A percentile compares a stretch with the other conserved stretches of the same genome.
Conservation (phyloP, 1,284 basidiomycete genomes). For the Cryptococcus hybrid region DNA sequence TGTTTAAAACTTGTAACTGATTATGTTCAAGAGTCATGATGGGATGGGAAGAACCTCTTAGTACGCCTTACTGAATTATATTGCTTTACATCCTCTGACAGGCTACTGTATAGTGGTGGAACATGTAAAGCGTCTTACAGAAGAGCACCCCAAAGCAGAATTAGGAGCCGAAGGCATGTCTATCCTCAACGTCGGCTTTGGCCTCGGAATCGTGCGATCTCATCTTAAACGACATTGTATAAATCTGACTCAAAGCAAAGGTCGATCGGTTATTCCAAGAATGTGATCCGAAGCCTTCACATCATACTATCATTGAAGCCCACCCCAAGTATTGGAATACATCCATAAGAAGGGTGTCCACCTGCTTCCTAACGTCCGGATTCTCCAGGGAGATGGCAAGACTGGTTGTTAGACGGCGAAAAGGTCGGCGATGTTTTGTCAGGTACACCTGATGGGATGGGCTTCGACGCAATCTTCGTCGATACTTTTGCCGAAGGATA, state of each 20-base stretch:
- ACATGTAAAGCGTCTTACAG: conserved; percentile 57
- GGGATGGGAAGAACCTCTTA: conserved; percentile 87
- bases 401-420: conserved; percentile 59
- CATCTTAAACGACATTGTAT: not conserved
- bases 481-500: conserved; percentile 95
- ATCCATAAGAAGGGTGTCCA: conserved; percentile 77
- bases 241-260: conserved; percentile 50
- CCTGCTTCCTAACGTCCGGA: conserved; percentile 68
- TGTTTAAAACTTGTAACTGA: not conserved
- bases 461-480: conserved; percentile 90
- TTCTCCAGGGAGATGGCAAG: conserved; percentile 91
- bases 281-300: conserved; percentile 53
- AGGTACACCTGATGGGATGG: conserved; percentile 45
- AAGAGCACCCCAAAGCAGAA: conserved; percentile 55
- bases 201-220: conserved; percentile 78
- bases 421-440: conserved; percentile 42
- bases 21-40: conserved; percentile 72
- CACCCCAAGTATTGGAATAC: conserved; percentile 82
- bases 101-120: conserved; percentile 48
- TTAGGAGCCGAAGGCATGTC: conserved; percentile 56
- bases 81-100: conserved; percentile 17
- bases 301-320: conserved; percentile 92
- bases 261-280: conserved; percentile 79
- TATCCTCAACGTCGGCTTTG: conserved; percentile 90
- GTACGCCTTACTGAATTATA: conserved; percentile 48